Base-by-base conservation (phyloP, 1,139 yeast species). In the Pichia norvegensis region DNA sequence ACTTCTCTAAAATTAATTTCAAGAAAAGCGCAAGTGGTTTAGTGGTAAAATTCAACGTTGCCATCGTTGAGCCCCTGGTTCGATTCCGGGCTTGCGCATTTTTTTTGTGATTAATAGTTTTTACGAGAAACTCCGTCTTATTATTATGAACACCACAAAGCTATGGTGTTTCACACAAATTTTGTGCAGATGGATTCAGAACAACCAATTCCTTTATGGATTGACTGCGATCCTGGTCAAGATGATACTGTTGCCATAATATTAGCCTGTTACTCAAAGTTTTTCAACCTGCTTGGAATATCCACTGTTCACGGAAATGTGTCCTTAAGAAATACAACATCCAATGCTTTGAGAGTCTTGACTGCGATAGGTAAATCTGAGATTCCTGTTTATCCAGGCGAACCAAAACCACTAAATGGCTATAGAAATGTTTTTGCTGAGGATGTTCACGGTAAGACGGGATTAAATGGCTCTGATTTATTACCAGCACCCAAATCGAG, bases 211-310 rank as follows among this genome's bases (percentile, higher is more conserved):
- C 90, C 90, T 1, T 57, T 85, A 7, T 85, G 96, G 95, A 63
- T 87, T n/a, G 96, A 87, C 65, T 87, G 95, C 60, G 96, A 87
- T 60, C 95, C 95, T 0, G 95, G 95, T 2, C 92, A 85, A 57
- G 96, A 87, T 60, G 97, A 87, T 58, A 85, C 87, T 2, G 75
- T 85, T 44, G 95, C 95, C 10, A 69, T 87, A 8, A 66, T 85
- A 19, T 56, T 87, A 36, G 77, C 85, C 0, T 67, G 78, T 5
- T 78, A 73, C 59, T 73, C 78, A 52, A 85, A 85, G 0, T 65
- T 71, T 36, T 76, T 81, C 60, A 60, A 78, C 11, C 65, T 87
- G 10, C 61, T 83, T 4, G 96, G 95, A 1, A 73, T 87, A 27
- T 82, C 95, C 19, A 83, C 95, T 0, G 85, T 84, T 8, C 85